Evolutionary conservation across 192 early-diverging fungal genomes (phyloP).

Genomic region (Coemansia sp.): DNA sequence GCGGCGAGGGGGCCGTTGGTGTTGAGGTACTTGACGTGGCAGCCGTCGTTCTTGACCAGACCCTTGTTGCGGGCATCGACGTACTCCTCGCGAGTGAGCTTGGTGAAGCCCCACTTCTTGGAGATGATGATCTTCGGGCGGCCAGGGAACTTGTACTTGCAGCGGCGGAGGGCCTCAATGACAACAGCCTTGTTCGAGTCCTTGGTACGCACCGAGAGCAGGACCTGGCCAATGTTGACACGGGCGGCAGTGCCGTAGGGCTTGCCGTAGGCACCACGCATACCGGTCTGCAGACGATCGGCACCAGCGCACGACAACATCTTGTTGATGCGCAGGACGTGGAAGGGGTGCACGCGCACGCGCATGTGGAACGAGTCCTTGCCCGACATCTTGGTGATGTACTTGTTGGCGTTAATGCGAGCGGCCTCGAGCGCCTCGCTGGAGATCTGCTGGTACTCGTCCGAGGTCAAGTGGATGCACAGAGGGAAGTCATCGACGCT

Average conservation of each 20-base stretch:
- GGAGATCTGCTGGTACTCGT: slow-evolving; percentile 99
- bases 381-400: slow-evolving; percentile 94
- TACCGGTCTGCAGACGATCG: slow-evolving; percentile 98
- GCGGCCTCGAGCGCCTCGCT: slow-evolving; percentile 98
- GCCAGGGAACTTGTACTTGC: slow-evolving; percentile 99
- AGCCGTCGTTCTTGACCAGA: slow-evolving; percentile 88
- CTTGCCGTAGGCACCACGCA: slow-evolving; percentile 99
- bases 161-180: slow-evolving; percentile 89
- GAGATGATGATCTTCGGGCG: slow-evolving; percentile 99
- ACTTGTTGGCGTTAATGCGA: slow-evolving; percentile 98
- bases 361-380: slow-evolving; percentile 99
- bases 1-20: slow-evolving; percentile 62
- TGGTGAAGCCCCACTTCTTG: slow-evolving; percentile 99
- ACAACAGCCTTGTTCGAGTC: slow-evolving; percentile 92
- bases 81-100: slow-evolving; percentile 92
- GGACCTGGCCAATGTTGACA: slow-evolving; percentile 97
- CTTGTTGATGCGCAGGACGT: slow-evolving; percentile 99
- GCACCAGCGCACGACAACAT: slow-evolving; percentile 99
- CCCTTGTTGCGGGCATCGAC: slow-evolving; percentile 73
- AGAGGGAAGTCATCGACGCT: slow-evolving; percentile 97
- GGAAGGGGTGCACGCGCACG: slow-evolving; percentile 98
- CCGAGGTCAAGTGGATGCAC: slow-evolving; percentile 93
- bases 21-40: slow-evolving; percentile 93
- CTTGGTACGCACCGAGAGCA: slow-evolving; percentile 96
- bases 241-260: slow-evolving; percentile 94